Conservation (phyloP, 805 yeast species). For the Lipomyces kockii region DNA sequence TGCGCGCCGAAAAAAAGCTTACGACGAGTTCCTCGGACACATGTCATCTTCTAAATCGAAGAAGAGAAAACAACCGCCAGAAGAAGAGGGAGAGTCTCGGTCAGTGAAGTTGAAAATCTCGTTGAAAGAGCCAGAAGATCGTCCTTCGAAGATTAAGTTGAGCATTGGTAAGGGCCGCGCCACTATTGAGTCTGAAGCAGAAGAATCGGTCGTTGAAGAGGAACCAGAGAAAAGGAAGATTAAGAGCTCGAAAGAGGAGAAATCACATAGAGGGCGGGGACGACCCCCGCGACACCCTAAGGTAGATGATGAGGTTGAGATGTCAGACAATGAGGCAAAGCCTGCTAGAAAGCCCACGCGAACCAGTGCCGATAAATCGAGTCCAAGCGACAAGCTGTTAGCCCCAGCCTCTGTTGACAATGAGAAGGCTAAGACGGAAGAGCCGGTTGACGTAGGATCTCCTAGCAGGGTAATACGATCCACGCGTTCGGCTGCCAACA, state of each 20-base stretch:
- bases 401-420: background rate
- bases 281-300: conserved; percentile 18
- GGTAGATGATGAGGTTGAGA: conserved; percentile 1
- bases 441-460: background rate
- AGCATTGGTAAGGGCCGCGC: conserved; percentile 25
- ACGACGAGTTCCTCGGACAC: conserved; percentile 11
- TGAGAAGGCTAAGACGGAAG: conserved; percentile 5
- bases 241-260: conserved; percentile 20
- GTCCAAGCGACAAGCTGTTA: background rate
- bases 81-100: conserved; percentile 26
- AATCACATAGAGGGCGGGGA: conserved; percentile 38
- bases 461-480: conserved; percentile 5
- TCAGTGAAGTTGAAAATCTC: conserved; percentile 34
- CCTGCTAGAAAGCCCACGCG: background rate
- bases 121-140: conserved; percentile 21
- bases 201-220: conserved; percentile 27
- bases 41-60: conserved; percentile 16
- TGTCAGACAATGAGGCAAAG: background rate
- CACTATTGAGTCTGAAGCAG: conserved; percentile 33
- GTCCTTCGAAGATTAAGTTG: conserved; percentile 32
- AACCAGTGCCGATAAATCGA: background rate
- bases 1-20: conserved; percentile 14
- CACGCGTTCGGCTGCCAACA: background rate
- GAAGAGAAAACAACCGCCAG: conserved; percentile 34
- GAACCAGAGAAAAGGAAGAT: conserved; percentile 30